These are phyloP conservation scores for Erigeron canadensis DNA, from an alignment of 129 eudicot species.

Conservation along the genomic window DNA sequence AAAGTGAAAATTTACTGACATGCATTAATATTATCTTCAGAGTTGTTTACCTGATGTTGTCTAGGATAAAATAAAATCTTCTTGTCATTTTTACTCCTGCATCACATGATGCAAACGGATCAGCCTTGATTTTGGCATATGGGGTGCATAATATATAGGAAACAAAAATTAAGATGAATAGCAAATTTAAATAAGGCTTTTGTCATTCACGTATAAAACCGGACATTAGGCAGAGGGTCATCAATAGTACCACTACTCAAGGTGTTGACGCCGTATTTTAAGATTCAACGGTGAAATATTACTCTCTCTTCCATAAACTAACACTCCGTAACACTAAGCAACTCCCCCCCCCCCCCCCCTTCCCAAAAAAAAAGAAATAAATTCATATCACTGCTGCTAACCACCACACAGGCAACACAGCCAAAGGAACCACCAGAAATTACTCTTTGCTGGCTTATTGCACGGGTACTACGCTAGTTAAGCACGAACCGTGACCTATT, in stretches of 20 bases:
- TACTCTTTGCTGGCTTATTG: too few relatives aligned
- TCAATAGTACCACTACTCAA: background rate
- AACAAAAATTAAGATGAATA: background rate
- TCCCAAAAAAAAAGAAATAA: too few relatives aligned
- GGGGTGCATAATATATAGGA: background rate
- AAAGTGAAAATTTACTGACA: slow-evolving; percentile 10
- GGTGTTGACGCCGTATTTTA: too few relatives aligned
- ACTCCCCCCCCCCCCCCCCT: too few relatives aligned
- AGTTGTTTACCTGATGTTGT: slow-evolving; percentile 58
- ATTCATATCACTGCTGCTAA: too few relatives aligned
- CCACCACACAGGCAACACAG: too few relatives aligned
- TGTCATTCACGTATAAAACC: background rate
- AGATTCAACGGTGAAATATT: too few relatives aligned
- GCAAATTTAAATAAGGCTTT: background rate
- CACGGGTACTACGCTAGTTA: background rate
- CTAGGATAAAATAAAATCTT: slow-evolving; percentile 79
- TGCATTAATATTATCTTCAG: slow-evolving; percentile 16
- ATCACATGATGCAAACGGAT: slow-evolving; percentile 29
- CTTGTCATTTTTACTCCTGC: slow-evolving; percentile 53
- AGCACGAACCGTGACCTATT: background rate
- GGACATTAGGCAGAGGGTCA: background rate
- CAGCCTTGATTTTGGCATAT: slow-evolving; percentile 19
- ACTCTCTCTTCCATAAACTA: too few relatives aligned
- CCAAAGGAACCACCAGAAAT: too few relatives aligned
- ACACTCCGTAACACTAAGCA: too few relatives aligned